Evolutionary conservation across 2,329 filamentous ascomycete species (phyloP).

Genomic region (Penicillium frequentans): DNA sequence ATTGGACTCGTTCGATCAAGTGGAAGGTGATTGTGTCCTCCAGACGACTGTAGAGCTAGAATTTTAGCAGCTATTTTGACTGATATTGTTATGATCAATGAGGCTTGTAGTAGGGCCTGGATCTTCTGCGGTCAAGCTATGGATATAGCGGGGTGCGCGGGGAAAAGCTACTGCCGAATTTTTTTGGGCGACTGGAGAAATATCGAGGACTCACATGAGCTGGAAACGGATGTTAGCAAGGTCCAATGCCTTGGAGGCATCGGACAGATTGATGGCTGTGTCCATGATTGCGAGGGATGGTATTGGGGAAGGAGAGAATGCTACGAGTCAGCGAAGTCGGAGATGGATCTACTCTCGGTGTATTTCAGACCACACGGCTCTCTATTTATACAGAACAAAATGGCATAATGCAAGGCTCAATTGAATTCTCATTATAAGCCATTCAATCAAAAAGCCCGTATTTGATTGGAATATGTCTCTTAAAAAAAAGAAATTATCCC

Average conservation of each 20-base stretch:
- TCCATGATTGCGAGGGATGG: constrained; percentile 65
- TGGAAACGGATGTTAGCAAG: constrained; percentile 90
- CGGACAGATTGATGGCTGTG: constrained; percentile 80
- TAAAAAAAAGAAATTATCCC: not conserved
- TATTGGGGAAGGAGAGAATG: constrained; percentile 11
- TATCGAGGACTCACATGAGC: constrained; percentile 68
- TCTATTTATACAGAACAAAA: not conserved
- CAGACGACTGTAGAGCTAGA: constrained; percentile 64
- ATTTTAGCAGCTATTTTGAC: constrained; percentile 8
- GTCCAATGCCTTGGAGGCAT: constrained; percentile 82
- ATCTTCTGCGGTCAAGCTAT: not conserved
- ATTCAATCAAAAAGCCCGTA: not conserved
- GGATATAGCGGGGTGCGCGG: constrained; percentile 8
- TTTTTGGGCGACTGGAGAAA: not conserved
- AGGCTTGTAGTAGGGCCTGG: not conserved
- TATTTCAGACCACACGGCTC: not conserved
- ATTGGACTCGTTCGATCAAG: constrained; percentile 96
- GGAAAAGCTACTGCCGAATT: not conserved
- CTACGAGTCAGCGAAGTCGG: not conserved
- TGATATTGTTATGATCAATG: not conserved
- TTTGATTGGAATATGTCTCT: not conserved
- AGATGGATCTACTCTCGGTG: not conserved
- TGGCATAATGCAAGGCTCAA: not conserved
- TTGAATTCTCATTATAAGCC: not conserved
- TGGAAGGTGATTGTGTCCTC: constrained; percentile 98